A percentile compares a stretch with the other conserved stretches of the same genome.
phyloP scores from a whole-genome alignment of 78 protist genomes.

The Trichosphaerium sp. region DNA sequence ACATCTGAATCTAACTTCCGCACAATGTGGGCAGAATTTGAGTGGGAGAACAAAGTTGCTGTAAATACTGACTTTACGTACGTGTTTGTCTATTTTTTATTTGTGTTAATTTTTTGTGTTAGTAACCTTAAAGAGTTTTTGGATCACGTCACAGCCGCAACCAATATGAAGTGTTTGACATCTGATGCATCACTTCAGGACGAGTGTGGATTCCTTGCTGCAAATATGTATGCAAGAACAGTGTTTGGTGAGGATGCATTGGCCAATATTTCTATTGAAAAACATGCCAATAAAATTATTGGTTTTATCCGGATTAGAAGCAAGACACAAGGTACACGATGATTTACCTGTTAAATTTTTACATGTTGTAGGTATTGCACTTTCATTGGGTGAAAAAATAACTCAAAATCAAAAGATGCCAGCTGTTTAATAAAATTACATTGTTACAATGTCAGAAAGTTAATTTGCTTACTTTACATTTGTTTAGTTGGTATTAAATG shows the following conservation, averaged over 20 bases:
- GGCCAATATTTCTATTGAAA: conserved; percentile 82
- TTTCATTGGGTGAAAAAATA: conserved; percentile 88
- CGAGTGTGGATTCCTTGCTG: conserved; percentile 87
- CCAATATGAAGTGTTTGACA: conserved; percentile 89
- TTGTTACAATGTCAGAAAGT: too few species aligned
- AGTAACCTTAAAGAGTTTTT: conserved; percentile 58
- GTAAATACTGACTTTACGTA: conserved; percentile 25
- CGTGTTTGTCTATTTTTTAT: not conserved
- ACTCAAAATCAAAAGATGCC: conserved; percentile 48
- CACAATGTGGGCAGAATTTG: conserved; percentile 93
- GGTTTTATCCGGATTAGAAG: conserved; percentile 88
- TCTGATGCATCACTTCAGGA: conserved; percentile 49
- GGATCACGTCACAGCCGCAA: conserved; percentile 59
- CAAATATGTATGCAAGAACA: conserved; percentile 82
- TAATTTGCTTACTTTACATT: too few species aligned
- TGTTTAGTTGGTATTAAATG: too few species aligned
- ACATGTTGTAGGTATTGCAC: too few species aligned
- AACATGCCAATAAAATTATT: conserved; percentile 41
- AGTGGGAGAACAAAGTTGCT: conserved; percentile 93
- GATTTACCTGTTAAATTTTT: too few species aligned
- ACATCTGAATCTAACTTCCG: conserved; percentile 65
- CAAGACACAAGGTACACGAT: conserved; percentile 94
- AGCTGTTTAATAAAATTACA: too few species aligned
- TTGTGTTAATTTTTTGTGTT: not conserved
- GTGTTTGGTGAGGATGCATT: conserved; percentile 90